A percentile compares a stretch with the other conserved stretches of the same genome.
Evolutionary conservation across 2,329 filamentous ascomycete species (phyloP).

Genomic region (Pleochaeta shiraiana): DNA sequence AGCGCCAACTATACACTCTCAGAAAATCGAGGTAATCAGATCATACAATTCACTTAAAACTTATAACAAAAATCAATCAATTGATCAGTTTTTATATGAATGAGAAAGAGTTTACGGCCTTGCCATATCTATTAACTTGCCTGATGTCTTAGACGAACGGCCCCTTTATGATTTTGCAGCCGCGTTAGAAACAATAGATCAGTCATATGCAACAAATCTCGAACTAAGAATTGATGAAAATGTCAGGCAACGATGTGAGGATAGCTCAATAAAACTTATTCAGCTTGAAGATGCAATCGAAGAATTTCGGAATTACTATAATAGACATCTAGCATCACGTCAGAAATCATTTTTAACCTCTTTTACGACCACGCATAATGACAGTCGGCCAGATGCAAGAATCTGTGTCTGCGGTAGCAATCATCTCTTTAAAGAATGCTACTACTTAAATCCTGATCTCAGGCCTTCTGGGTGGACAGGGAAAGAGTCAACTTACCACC

Average conservation of each 20-base stretch:
- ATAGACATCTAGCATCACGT: neutral
- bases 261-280: neutral
- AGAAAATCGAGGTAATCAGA: neutral
- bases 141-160: neutral
- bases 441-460: neutral
- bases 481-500: neutral
- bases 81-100: neutral
- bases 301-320: neutral
- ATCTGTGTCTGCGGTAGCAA: neutral
- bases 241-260: neutral
- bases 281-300: neutral
- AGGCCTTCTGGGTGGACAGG: neutral
- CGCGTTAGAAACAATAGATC: neutral
- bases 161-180: neutral
- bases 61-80: neutral
- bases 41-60: neutral
- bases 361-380: neutral
- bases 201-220: slow-evolving; percentile 3
- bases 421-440: slow-evolving; percentile 2
- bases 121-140: neutral
- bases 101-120: neutral
- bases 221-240: slow-evolving; percentile 1
- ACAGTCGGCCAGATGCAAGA: neutral
- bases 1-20: neutral
- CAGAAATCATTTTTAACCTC: neutral